A percentile compares a stretch with the other conserved stretches of the same genome.
phyloP scores from a whole-genome alignment of 768 basidiomycete genomes.

The Cystofilobasidium bisporidii region DNA sequence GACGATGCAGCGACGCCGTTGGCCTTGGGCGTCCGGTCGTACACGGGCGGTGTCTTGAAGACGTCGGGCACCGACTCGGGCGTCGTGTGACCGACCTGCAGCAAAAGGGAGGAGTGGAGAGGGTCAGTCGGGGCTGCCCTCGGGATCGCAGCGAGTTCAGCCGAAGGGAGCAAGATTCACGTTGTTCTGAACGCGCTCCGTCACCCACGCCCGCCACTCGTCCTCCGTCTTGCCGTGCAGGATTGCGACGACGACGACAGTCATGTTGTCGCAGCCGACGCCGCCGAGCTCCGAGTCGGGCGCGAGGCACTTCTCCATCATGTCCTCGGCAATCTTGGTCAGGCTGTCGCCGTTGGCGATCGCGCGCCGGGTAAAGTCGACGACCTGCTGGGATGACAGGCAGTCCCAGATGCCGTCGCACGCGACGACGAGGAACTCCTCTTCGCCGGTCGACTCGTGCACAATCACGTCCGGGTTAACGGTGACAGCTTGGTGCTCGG shows the following conservation, averaged over 20 bases:
- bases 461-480: conserved; percentile 80
- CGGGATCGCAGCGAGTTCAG: no score
- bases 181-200: conserved; percentile 62
- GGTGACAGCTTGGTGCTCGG: conserved; percentile 91
- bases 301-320: conserved; percentile 87
- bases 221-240: conserved; percentile 77
- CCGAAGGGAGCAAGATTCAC: conserved; percentile 26
- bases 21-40: conserved; percentile 24
- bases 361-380: conserved; percentile 75
- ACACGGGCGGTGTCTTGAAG: conserved; percentile 42
- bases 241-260: conserved; percentile 78
- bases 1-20: conserved; percentile 20
- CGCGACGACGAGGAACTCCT: conserved; percentile 92
- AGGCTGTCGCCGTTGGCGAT: conserved; percentile 70
- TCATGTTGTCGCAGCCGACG: conserved; percentile 99
- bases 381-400: conserved; percentile 78
- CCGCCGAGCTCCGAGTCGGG: conserved; percentile 87
- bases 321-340: conserved; percentile 71
- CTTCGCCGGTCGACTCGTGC: conserved; percentile 73
- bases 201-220: conserved; percentile 86
- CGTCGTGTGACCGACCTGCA: conserved; percentile 60
- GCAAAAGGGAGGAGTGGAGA: background rate
- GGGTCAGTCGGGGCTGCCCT: no score
- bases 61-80: conserved; percentile 66
- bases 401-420: conserved; percentile 99